These are phyloP conservation scores for Hyaloraphidium curvatum DNA, from an alignment of 192 early-diverging fungal genomes.

Conservation along the genomic window DNA sequence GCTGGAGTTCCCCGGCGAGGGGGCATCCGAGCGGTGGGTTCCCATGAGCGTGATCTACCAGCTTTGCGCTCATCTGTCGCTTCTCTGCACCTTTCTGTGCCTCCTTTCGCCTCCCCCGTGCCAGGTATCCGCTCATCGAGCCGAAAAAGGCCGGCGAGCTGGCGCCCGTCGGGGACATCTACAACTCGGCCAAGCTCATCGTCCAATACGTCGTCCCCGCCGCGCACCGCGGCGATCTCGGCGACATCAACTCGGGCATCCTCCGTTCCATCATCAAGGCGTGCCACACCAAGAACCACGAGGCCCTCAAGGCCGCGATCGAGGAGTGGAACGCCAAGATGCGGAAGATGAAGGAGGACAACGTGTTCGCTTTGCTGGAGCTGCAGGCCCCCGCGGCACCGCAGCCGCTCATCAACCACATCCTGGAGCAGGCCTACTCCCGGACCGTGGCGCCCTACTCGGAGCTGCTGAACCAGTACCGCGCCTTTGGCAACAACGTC, in stretches of 20 bases:
- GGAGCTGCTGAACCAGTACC: slow-evolving; percentile 51
- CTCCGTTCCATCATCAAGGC: slow-evolving; percentile 58
- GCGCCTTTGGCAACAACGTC: slow-evolving; percentile 57
- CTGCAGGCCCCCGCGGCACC: slow-evolving; percentile 15
- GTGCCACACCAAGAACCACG: slow-evolving; percentile 42
- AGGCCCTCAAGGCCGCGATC: slow-evolving; percentile 47
- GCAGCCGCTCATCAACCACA: slow-evolving; percentile 55
- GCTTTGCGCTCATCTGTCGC: background rate
- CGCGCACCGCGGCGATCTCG: slow-evolving; percentile 27
- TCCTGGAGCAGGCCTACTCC: slow-evolving; percentile 75
- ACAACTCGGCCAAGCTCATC: slow-evolving; percentile 46
- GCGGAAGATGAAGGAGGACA: slow-evolving; percentile 20
- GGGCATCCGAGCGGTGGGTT: too few species aligned
- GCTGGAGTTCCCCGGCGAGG: slow-evolving; percentile 20
- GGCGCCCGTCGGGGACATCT: slow-evolving; percentile 63
- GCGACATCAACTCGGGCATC: slow-evolving; percentile 40
- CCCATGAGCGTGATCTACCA: slow-evolving; percentile 17
- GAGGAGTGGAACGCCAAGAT: slow-evolving; percentile 47
- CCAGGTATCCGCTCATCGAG: slow-evolving; percentile 13
- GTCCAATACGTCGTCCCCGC: slow-evolving; percentile 34
- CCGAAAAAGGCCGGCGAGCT: slow-evolving; percentile 39
- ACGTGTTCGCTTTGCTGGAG: slow-evolving; percentile 13
- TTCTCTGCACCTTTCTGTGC: slow-evolving; percentile 7
- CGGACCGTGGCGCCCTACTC: slow-evolving; percentile 65
- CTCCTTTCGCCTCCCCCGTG: slow-evolving; percentile 22